A percentile compares a stretch with the other conserved stretches of the same genome.
phyloP scores from a whole-genome alignment of 495 filamentous ascomycete species.

The Talaromyces thailandensis region DNA sequence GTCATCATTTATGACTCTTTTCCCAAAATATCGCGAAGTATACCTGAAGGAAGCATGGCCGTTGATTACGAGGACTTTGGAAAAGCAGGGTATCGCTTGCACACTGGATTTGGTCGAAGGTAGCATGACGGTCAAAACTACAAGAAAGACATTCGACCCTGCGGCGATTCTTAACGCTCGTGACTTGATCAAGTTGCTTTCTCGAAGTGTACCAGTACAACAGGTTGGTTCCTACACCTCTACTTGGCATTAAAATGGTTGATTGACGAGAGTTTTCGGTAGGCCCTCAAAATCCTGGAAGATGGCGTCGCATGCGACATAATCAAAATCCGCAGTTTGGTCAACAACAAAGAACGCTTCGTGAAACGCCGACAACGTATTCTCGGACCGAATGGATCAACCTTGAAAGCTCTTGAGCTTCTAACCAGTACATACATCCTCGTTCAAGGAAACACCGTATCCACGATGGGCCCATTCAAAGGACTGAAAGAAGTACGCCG shows the following conservation, averaged over 20 bases:
- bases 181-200: conserved; percentile 87
- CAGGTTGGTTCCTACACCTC: conserved; percentile 33
- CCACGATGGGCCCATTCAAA: conserved; percentile 83
- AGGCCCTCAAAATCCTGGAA: conserved; percentile 86
- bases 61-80: conserved; percentile 63
- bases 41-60: conserved; percentile 94
- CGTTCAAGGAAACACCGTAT: conserved; percentile 95
- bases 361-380: conserved; percentile 92
- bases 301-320: conserved; percentile 86
- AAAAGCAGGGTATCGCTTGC: conserved; percentile 76
- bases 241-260: not conserved
- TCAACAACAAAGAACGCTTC: conserved; percentile 93
- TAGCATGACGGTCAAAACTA: conserved; percentile 92
- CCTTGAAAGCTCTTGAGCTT: conserved; percentile 91
- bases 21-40: conserved; percentile 95
- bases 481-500: conserved; percentile 87
- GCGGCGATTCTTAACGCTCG: conserved; percentile 90
- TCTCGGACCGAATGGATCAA: conserved; percentile 73
- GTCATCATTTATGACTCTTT: conserved; percentile 82
- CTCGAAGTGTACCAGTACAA: conserved; percentile 84
- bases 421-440: conserved; percentile 89
- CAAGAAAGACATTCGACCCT: conserved; percentile 89
- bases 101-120: conserved; percentile 92
- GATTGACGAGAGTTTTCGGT: conserved; percentile 3
- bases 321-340: conserved; percentile 85